phyloP scores from a whole-genome alignment of 345 rosid genomes.

The Bruguiera gymnorhiza region DNA sequence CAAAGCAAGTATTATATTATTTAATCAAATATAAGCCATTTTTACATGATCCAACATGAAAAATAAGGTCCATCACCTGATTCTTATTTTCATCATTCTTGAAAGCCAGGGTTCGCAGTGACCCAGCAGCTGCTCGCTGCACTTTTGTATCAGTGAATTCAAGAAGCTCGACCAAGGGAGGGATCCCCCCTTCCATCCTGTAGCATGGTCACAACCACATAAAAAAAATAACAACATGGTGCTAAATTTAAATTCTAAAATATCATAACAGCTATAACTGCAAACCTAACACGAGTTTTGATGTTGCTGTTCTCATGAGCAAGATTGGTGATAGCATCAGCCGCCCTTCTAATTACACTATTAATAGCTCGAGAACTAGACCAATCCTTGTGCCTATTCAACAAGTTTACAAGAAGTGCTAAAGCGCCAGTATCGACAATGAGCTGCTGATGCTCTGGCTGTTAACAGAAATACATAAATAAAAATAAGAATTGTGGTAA shows the following conservation, averaged over 20 bases:
- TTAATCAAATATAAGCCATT: constrained; percentile 11
- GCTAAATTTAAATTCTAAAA: constrained; percentile 13
- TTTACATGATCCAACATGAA: constrained; percentile 15
- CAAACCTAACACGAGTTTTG: constrained; percentile 94
- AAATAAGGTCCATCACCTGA: constrained; percentile 44
- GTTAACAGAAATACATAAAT: constrained; percentile 22
- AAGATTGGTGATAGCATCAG: constrained; percentile 98
- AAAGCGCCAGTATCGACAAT: constrained; percentile 93
- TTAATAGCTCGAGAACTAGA: constrained; percentile 65
- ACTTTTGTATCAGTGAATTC: constrained; percentile 82
- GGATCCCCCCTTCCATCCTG: constrained; percentile 97
- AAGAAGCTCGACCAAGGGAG: constrained; percentile 93
- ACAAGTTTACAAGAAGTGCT: constrained; percentile 69
- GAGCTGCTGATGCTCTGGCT: constrained; percentile 98
- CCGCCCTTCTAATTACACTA: constrained; percentile 93
- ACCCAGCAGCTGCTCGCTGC: constrained; percentile 99
- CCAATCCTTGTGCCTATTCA: constrained; percentile 68
- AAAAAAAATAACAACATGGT: constrained; percentile 16
- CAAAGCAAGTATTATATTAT: constrained; percentile 21
- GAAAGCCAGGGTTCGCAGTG: constrained; percentile 91
- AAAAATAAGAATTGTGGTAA: neutral
- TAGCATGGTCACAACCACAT: constrained; percentile 12
- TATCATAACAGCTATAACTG: constrained; percentile 11
- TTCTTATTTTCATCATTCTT: constrained; percentile 94
- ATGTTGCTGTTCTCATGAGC: constrained; percentile 97